Base-by-base conservation (phyloP, 2,329 filamentous ascomycete genomes). In the Fusarium tanahbumbuense region DNA sequence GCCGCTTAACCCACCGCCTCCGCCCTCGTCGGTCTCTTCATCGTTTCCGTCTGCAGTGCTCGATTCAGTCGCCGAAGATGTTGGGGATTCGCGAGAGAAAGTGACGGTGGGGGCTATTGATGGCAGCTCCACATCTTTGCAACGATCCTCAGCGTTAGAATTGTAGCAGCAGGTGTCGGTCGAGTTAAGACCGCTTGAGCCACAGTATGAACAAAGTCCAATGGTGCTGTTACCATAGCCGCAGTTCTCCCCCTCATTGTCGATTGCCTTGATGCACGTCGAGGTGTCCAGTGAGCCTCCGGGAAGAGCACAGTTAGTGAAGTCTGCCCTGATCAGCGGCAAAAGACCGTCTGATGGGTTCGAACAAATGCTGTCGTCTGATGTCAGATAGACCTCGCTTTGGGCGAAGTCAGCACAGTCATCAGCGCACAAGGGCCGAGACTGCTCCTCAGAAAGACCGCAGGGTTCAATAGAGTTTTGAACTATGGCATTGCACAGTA, bases 161-260 rank as follows among this genome's bases (percentile, higher is more conserved):
- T 89, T 93, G 76, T 94, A 91, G 80, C 96, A 99, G 83, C 96
- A 99, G 6, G 94, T 97, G 79, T 98, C 95, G 53, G 95, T 98
- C 12, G 93, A 92, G 80, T 98, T 98, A 68, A 91, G 88, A 28
- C 94, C 94, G 74, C 92, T 95, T 9, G 89, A 85, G 44, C 88
- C 87, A 80, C 96, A 99, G 80, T 96, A 98, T 7, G 91, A 89
- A 82, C 96, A 99, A 37, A 99, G 85, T 5, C 94, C 94, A 58
- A 90, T 79, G 10, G 86, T 89, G 78, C 88, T 91, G 69, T 88
- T 87, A 42, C 86, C 88, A 78, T 91, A 99, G 48, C 96, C 96
- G 80, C 96, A 99, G 77, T 98, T 93, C 9, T 90, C 81, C 3
- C 91, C 89, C 82, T 99, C 94, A 76, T 99, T 99, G 42, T 86